Percentiles rank a stretch among this genome's conserved stretches.
These are phyloP conservation scores for Cymodocea nodosa DNA, from an alignment of 116 monocot species.

Conservation along the genomic window DNA sequence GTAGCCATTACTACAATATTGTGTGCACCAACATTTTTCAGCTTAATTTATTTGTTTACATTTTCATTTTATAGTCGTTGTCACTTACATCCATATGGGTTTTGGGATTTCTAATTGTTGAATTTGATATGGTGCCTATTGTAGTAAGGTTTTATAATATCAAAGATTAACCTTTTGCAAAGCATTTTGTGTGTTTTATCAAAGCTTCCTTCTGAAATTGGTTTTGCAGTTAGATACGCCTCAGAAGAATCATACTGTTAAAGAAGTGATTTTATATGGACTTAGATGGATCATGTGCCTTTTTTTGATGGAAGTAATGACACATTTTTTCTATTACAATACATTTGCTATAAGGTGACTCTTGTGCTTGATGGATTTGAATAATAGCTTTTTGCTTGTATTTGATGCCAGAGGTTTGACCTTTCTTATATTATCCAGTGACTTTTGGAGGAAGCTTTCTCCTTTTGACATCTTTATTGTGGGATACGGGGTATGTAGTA, in stretches of 20 bases:
- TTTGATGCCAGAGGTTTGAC: background rate
- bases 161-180: too few relatives aligned
- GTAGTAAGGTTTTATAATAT: too few relatives aligned
- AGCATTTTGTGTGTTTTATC: background rate
- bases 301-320: slow-evolving; percentile 68
- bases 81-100: too few relatives aligned
- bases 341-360: slow-evolving; percentile 77
- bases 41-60: too few relatives aligned
- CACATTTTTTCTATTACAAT: slow-evolving; percentile 94
- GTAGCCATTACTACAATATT: too few relatives aligned
- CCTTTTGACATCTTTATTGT: slow-evolving; percentile 90
- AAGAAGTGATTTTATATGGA: slow-evolving; percentile 64
- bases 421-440: slow-evolving; percentile 26
- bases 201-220: background rate
- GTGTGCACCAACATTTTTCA: too few relatives aligned
- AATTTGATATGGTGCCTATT: too few relatives aligned
- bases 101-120: too few relatives aligned
- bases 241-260: slow-evolving; percentile 45
- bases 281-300: slow-evolving; percentile 62
- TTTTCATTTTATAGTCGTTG: too few relatives aligned
- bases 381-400: background rate
- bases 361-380: background rate
- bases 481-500: slow-evolving; percentile 75
- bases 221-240: slow-evolving; percentile 59
- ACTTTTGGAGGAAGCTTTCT: slow-evolving; percentile 62